Percentiles rank a stretch among this genome's conserved stretches.
These are phyloP conservation scores for Acacia pycnantha DNA, from an alignment of 331 rosid species.

Conservation along the genomic window DNA sequence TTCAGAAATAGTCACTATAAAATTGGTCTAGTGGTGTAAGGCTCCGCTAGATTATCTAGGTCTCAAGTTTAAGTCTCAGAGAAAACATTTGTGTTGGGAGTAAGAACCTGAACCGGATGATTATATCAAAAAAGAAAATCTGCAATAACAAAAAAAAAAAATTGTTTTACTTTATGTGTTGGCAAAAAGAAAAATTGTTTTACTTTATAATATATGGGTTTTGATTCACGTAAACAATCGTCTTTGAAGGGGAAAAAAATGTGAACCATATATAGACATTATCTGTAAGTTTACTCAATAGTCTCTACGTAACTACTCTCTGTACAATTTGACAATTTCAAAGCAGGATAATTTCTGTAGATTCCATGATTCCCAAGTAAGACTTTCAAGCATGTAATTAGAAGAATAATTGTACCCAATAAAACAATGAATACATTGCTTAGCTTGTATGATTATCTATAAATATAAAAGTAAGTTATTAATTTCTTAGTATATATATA, in stretches of 20 bases:
- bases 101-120: too few relatives aligned
- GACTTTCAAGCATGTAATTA: background rate
- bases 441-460: background rate
- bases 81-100: too few relatives aligned
- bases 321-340: background rate
- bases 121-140: background rate
- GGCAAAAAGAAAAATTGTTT: background rate
- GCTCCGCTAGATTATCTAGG: too few relatives aligned
- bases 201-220: background rate
- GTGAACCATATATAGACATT: background rate
- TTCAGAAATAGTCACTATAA: too few relatives aligned
- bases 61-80: too few relatives aligned
- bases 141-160: background rate
- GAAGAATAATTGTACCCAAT: background rate
- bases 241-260: too few relatives aligned
- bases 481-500: background rate
- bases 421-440: background rate
- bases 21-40: too few relatives aligned
- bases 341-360: conserved; percentile 1
- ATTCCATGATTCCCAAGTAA: background rate
- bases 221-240: background rate
- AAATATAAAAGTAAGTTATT: background rate
- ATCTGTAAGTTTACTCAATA: background rate
- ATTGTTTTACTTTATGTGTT: background rate
- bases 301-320: background rate